Evolutionary conservation across 768 basidiomycete species (phyloP), one percentile per base, ranked within the genome.

Genomic region (Mycena leptocephala): DNA sequence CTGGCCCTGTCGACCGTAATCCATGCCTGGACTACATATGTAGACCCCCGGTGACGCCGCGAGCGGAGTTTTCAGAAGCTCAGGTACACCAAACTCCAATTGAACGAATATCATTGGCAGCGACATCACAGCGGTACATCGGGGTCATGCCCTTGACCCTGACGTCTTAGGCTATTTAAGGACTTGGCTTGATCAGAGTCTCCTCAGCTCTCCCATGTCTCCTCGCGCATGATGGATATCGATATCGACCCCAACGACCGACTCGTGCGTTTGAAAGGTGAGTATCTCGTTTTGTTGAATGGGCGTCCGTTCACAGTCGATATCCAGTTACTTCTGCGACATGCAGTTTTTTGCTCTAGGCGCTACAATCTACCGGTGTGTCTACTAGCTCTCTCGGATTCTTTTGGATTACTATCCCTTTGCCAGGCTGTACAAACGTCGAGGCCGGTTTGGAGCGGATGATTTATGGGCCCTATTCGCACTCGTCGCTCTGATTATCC

Each of bases 171-270:
- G n/a, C n/a, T n/a, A n/a, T n/a, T n/a, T n/a, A n/a, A n/a, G n/a
- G n/a, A n/a, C n/a, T n/a, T n/a, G n/a, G n/a, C n/a, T n/a, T n/a
- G n/a, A n/a, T n/a, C n/a, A n/a, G n/a, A n/a, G n/a, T n/a, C n/a
- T n/a, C n/a, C n/a, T n/a, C n/a, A n/a, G n/a, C n/a, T n/a, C n/a
- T n/a, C n/a, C n/a, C n/a, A n/a, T n/a, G n/a, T n/a, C n/a, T n/a
- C n/a, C n/a, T n/a, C n/a, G n/a, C n/a, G n/a, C n/a, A n/a, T n/a
- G n/a, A n/a, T n/a, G n/a, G n/a, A n/a, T n/a, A n/a, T n/a, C n/a
- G n/a, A n/a, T n/a, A 61, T 70, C 46, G n/a, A 70, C 43, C 58
- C 59, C 59, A 46, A 62, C 58, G 59, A 70, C 58, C 58, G 56
- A 20, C 39, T 70, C 39, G 56, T 70, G 22, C 55, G 59, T 43